Evolutionary conservation across 345 rosid species (phyloP).

Genomic region (Nephelium lappaceum): DNA sequence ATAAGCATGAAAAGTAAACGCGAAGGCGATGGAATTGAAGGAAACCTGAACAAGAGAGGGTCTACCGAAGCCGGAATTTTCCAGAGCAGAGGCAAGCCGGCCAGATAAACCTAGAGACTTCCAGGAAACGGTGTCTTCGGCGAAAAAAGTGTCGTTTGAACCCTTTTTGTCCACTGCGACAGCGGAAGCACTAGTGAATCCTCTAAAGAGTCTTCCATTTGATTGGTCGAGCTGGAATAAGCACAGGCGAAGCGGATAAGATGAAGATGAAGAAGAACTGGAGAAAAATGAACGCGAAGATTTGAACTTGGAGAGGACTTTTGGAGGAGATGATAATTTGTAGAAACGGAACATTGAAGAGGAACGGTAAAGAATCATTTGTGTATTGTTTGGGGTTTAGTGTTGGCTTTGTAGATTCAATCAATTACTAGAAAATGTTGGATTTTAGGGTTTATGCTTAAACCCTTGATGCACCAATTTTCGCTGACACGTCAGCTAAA

Average conservation of each 20-base stretch:
- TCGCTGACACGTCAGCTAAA: not conserved
- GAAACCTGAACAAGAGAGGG: slow-evolving; percentile 91
- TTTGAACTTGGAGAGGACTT: slow-evolving; percentile 43
- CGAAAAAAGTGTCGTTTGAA: slow-evolving; percentile 53
- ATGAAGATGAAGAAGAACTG: slow-evolving; percentile 25
- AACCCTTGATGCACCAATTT: not conserved
- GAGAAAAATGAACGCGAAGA: slow-evolving; percentile 35
- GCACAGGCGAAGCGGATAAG: slow-evolving; percentile 31
- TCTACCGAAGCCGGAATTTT: slow-evolving; percentile 58
- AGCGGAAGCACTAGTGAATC: slow-evolving; percentile 35
- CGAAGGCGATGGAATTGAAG: not conserved
- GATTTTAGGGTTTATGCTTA: slow-evolving; percentile 48
- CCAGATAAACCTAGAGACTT: slow-evolving; percentile 77
- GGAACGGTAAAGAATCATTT: slow-evolving; percentile 52
- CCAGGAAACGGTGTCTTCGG: slow-evolving; percentile 76
- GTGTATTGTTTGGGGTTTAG: not conserved
- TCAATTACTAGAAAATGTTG: not conserved
- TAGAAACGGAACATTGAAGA: slow-evolving; percentile 47
- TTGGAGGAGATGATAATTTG: slow-evolving; percentile 41
- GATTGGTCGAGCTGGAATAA: slow-evolving; percentile 39
- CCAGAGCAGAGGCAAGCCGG: slow-evolving; percentile 59
- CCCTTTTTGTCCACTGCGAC: slow-evolving; percentile 33
- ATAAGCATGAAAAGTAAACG: not conserved
- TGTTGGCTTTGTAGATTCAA: not conserved
- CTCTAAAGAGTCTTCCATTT: slow-evolving; percentile 28